Percentiles rank a stretch among this genome's conserved stretches.
Evolutionary conservation across 2,329 filamentous ascomycete species (phyloP).

Genomic region (Aureobasidium vineae): DNA sequence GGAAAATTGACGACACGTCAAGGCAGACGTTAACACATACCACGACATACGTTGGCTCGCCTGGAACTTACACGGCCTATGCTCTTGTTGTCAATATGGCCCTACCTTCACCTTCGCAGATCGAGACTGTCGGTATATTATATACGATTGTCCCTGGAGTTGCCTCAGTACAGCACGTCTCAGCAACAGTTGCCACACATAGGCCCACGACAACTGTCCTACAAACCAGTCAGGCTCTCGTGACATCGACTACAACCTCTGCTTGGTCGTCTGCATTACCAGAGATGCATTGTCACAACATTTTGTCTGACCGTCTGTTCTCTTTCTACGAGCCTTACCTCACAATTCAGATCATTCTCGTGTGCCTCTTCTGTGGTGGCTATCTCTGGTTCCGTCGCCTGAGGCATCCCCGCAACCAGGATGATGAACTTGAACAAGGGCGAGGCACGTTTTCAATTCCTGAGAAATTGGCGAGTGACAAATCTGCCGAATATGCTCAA

Average conservation of each 20-base stretch:
- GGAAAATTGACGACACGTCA: background rate
- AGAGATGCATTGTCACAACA: background rate
- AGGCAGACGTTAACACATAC: constrained; percentile 3
- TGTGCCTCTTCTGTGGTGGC: background rate
- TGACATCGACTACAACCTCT: background rate
- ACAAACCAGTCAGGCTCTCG: background rate
- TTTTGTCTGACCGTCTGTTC: too few relatives aligned
- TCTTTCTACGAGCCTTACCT: background rate
- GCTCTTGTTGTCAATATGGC: constrained; percentile 2
- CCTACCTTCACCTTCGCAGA: background rate
- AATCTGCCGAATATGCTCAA: background rate
- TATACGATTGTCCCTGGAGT: background rate
- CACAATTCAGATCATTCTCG: background rate
- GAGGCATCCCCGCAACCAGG: background rate
- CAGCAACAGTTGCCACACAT: constrained; percentile 11
- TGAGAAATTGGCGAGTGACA: background rate
- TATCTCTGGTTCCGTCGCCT: background rate
- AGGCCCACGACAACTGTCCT: background rate
- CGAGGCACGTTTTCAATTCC: background rate
- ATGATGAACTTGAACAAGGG: background rate
- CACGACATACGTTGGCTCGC: background rate
- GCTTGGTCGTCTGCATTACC: background rate
- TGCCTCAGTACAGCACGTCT: background rate
- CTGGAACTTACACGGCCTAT: background rate
- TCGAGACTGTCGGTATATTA: constrained; percentile 8